Percentiles rank a stretch among this genome's conserved stretches.
phyloP scores from a whole-genome alignment of 345 rosid genomes.

The Firmiana major region DNA sequence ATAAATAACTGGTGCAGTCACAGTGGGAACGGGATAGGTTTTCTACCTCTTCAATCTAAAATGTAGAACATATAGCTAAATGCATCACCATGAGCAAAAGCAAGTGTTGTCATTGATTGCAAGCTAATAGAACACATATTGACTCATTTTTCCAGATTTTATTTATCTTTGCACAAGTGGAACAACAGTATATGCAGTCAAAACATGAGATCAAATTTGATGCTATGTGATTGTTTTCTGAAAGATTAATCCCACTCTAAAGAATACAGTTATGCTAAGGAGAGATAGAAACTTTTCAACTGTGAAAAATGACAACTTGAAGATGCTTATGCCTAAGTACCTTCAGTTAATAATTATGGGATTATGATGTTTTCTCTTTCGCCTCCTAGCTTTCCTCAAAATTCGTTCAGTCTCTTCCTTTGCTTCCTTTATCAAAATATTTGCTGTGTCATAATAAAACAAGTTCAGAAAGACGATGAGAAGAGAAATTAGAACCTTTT shows the following conservation, averaged over 20 bases:
- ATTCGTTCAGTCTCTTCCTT: slow-evolving; percentile 59
- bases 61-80: neutral
- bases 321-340: slow-evolving; percentile 18
- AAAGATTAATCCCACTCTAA: neutral
- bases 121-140: neutral
- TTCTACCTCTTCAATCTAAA: neutral
- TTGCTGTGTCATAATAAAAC: slow-evolving; percentile 19
- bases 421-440: slow-evolving; percentile 41
- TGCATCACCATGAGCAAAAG: neutral
- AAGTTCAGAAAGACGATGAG: neutral
- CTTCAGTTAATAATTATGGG: slow-evolving; percentile 71
- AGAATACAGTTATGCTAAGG: neutral
- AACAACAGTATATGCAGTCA: neutral
- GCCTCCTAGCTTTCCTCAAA: slow-evolving; percentile 74
- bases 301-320: neutral
- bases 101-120: neutral
- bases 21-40: neutral
- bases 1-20: neutral
- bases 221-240: neutral
- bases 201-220: neutral
- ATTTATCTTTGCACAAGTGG: neutral
- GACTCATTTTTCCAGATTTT: neutral
- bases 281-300: neutral
- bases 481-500: neutral
- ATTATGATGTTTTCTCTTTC: slow-evolving; percentile 54